Conservation (phyloP, 495 filamentous ascomycete genomes). For the Xylaria scruposa region DNA sequence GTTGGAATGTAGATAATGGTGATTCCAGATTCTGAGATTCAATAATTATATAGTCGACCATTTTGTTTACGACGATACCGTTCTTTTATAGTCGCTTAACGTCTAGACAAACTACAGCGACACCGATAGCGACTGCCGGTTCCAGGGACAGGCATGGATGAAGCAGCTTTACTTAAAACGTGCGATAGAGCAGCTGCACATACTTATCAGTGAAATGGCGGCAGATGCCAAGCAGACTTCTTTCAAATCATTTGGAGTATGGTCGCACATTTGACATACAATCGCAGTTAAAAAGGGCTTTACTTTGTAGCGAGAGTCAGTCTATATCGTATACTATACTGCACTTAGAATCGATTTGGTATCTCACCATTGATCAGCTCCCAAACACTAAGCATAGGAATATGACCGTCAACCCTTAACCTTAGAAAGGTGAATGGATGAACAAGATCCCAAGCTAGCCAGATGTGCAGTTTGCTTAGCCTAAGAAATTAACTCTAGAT, state of each 20-base stretch:
- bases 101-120: background rate
- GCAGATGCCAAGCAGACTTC: background rate
- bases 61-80: background rate
- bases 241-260: constrained; percentile 20
- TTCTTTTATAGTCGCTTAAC: background rate
- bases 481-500: background rate
- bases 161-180: constrained; percentile 13
- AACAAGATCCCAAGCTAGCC: constrained; percentile 4
- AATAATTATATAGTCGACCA: background rate
- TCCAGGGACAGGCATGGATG: background rate
- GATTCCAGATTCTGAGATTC: background rate
- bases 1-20: background rate
- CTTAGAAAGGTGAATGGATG: background rate
- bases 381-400: background rate
- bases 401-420: background rate
- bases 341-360: background rate
- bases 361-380: background rate
- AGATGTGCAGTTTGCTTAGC: background rate
- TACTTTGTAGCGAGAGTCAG: background rate
- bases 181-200: background rate
- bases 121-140: background rate
- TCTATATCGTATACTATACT: background rate
- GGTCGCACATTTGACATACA: too few relatives aligned
- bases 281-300: background rate
- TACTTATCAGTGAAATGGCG: background rate